These are phyloP conservation scores for Penicillium sp. DNA, from an alignment of 2,329 filamentous ascomycete species.

Conservation along the genomic window DNA sequence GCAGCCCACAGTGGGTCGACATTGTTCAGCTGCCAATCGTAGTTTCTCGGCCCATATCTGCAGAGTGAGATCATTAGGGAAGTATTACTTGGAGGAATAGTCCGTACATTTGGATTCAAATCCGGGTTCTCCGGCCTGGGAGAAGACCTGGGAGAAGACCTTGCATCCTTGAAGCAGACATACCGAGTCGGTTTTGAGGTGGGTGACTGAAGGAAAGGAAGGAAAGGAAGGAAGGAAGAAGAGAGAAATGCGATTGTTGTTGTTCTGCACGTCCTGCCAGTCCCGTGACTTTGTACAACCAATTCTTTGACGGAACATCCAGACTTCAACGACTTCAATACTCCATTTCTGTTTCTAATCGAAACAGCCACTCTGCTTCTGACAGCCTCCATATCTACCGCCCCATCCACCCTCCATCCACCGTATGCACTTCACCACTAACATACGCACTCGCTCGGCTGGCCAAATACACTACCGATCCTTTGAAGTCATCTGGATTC, in stretches of 20 bases:
- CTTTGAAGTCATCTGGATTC: constrained; percentile 82
- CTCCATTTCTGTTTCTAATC: not conserved
- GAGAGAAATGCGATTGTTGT: not conserved
- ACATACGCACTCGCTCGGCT: constrained; percentile 78
- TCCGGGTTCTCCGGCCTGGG: not conserved
- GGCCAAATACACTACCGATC: constrained; percentile 76
- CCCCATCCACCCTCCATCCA: constrained; percentile 84
- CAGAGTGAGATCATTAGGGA: constrained; percentile 16
- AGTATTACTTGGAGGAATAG: not conserved
- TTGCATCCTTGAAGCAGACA: not conserved
- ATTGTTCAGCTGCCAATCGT: constrained; percentile 32
- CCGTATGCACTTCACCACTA: constrained; percentile 77
- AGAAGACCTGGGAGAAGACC: not conserved
- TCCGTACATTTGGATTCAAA: not conserved
- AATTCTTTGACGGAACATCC: not conserved
- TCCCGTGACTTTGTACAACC: not conserved
- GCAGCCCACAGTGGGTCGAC: constrained; percentile 14
- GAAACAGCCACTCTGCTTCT: not conserved
- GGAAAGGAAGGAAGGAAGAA: not conserved
- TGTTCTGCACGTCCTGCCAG: not conserved
- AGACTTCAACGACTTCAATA: no score
- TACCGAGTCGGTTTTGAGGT: not conserved
- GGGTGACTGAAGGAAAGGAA: not conserved
- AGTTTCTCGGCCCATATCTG: constrained; percentile 12
- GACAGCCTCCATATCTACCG: constrained; percentile 44